phyloP scores from a whole-genome alignment of 148 eudicot species.

The Amaranthus hypochondriacus region DNA sequence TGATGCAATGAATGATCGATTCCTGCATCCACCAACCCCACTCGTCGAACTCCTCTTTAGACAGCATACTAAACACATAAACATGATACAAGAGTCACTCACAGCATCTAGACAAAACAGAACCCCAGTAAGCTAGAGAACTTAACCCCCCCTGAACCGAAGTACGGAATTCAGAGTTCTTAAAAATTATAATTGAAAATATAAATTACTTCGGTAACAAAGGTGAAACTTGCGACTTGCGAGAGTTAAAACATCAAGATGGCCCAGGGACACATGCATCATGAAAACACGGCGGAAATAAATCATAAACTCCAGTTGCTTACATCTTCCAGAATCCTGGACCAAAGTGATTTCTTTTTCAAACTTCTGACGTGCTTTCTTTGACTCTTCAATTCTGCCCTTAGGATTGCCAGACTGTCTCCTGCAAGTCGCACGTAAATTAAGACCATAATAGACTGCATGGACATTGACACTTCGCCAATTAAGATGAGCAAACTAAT shows the following conservation, averaged over 20 bases:
- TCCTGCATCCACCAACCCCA: background rate
- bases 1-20: background rate
- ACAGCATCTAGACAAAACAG: background rate
- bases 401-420: conserved; percentile 74
- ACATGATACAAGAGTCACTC: background rate
- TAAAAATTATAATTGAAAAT: background rate
- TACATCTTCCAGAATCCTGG: conserved; percentile 95
- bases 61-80: background rate
- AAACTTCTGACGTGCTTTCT: conserved; percentile 86
- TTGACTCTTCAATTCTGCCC: conserved; percentile 95
- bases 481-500: background rate
- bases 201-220: background rate
- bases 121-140: background rate
- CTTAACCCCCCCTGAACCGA: background rate
- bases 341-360: conserved; percentile 96
- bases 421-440: conserved; percentile 42
- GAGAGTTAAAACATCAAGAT: background rate
- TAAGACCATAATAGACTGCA: background rate
- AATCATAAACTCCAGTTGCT: conserved; percentile 3
- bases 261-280: background rate
- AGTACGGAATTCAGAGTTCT: background rate
- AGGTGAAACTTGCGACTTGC: background rate
- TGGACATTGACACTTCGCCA: background rate
- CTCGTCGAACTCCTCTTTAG: background rate
- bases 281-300: background rate